phyloP scores from a whole-genome alignment of 1,284 basidiomycete genomes.

The Ceratobasidium sp. region DNA sequence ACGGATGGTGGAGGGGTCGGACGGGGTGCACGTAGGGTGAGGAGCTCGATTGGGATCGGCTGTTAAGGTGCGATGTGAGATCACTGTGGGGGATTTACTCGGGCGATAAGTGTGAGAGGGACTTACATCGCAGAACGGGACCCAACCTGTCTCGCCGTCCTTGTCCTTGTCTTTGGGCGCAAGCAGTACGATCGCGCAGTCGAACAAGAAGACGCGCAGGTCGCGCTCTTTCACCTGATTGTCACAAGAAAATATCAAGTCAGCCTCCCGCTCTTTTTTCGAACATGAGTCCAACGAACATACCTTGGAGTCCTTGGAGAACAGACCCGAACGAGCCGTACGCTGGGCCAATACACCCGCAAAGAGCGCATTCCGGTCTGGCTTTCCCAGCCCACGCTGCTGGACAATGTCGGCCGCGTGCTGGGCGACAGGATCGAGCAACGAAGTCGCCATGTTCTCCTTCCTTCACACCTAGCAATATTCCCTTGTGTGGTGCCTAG shows the following conservation, averaged over 20 bases:
- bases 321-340: conserved; percentile 16
- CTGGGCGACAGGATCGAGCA: conserved; percentile 41
- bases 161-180: conserved; percentile 41
- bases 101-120: not conserved
- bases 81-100: conserved; percentile 36
- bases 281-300: too few species aligned
- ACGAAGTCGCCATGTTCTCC: conserved; percentile 38
- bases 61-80: not conserved
- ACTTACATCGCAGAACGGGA: conserved; percentile 38
- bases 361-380: conserved; percentile 42
- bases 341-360: conserved; percentile 40
- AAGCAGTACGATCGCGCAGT: conserved; percentile 40
- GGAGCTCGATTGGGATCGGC: conserved; percentile 42
- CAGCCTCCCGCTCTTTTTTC: too few species aligned
- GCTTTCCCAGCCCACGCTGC: conserved; percentile 28
- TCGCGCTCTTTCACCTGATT: conserved; percentile 41
- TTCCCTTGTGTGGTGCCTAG: not conserved
- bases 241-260: not conserved
- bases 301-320: conserved; percentile 43
- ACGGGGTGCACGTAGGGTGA: conserved; percentile 35
- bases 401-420: conserved; percentile 40
- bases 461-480: not conserved
- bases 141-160: conserved; percentile 29
- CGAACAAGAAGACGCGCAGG: conserved; percentile 42
- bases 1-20: not conserved